A percentile compares a stretch with the other conserved stretches of the same genome.
Conservation (phyloP, 2,329 filamentous ascomycete species). For the Lachnellula hyalina region DNA sequence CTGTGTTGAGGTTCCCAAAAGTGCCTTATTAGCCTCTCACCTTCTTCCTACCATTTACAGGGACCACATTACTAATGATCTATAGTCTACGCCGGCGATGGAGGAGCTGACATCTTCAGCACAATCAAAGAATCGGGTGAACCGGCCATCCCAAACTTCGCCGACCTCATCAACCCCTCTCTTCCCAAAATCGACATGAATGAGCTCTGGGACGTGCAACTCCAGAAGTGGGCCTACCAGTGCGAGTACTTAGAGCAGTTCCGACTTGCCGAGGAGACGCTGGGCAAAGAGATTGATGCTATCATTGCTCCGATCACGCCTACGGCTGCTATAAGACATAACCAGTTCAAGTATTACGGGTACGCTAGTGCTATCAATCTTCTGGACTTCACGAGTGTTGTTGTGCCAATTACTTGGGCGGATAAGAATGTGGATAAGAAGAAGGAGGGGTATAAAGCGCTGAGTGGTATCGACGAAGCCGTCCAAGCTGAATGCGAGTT, state of each 20-base stretch:
- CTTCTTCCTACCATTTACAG: too few species aligned
- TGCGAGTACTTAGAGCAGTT: slow-evolving; percentile 32
- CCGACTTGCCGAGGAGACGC: slow-evolving; percentile 22
- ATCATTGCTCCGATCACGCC: slow-evolving; percentile 31
- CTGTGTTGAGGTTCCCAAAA: too few species aligned
- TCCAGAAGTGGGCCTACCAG: slow-evolving; percentile 27
- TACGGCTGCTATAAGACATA: slow-evolving; percentile 30
- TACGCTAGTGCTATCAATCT: slow-evolving; percentile 25
- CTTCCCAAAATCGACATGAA: slow-evolving; percentile 22
- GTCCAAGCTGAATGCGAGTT: slow-evolving; percentile 27
- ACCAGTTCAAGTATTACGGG: slow-evolving; percentile 22
- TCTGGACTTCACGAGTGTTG: slow-evolving; percentile 34
- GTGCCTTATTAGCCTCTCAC: too few species aligned
- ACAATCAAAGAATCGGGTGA: slow-evolving; percentile 29
- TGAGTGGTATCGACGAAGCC: slow-evolving; percentile 20
- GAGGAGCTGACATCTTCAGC: slow-evolving; percentile 20
- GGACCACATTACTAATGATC: too few species aligned
- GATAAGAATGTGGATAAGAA: slow-evolving; percentile 35
- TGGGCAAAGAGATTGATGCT: slow-evolving; percentile 30
- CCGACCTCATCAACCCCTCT: slow-evolving; percentile 17
- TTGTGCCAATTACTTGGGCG: slow-evolving; percentile 39
- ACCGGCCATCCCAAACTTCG: slow-evolving; percentile 33
- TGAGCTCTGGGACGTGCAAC: slow-evolving; percentile 19
- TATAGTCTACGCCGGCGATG: slow-evolving; percentile 25
- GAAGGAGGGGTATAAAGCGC: slow-evolving; percentile 14